Percentiles rank a stretch among this genome's conserved stretches.
phyloP scores from a whole-genome alignment of 2,329 filamentous ascomycete species.

The Cladophialophora yegresii region DNA sequence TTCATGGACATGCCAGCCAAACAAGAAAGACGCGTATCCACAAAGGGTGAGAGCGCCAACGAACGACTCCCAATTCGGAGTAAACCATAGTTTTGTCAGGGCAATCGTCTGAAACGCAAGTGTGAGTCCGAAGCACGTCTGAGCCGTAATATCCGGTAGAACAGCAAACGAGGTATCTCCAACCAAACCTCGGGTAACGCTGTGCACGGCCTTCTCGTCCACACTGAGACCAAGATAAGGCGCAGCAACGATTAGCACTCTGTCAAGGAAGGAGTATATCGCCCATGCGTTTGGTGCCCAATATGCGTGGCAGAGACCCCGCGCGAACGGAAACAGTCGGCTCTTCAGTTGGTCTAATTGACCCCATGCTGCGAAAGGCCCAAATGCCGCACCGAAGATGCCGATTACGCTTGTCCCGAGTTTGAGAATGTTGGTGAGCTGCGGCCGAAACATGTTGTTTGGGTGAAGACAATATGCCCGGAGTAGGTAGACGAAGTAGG shows the following conservation, averaged over 20 bases:
- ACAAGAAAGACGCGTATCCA: constrained; percentile 93
- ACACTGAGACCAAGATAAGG: constrained; percentile 75
- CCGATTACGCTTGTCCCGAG: constrained; percentile 71
- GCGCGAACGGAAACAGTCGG: constrained; percentile 88
- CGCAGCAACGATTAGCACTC: constrained; percentile 79
- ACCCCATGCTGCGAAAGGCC: constrained; percentile 77
- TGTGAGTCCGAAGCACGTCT: constrained; percentile 78
- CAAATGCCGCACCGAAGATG: constrained; percentile 80
- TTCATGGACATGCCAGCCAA: constrained; percentile 98
- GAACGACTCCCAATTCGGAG: constrained; percentile 84
- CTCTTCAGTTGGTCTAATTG: constrained; percentile 83
- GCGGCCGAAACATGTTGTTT: constrained; percentile 65
- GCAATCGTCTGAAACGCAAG: constrained; percentile 77
- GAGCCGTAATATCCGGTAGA: constrained; percentile 79
- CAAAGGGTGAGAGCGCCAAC: constrained; percentile 87
- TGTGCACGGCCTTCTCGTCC: constrained; percentile 73
- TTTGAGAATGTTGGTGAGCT: constrained; percentile 78
- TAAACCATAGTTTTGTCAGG: constrained; percentile 76
- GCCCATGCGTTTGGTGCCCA: constrained; percentile 99
- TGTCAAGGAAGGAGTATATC: constrained; percentile 87
- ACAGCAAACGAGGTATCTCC: constrained; percentile 94
- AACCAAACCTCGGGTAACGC: constrained; percentile 88
- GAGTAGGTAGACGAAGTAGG: constrained; percentile 93
- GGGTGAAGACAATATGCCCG: constrained; percentile 82
- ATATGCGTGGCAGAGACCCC: constrained; percentile 94